Percentiles rank a stretch among this genome's conserved stretches.
Evolutionary conservation across 176 grass and related monocot genomes (phyloP).

Genomic region (Tillandsia fasciculata): DNA sequence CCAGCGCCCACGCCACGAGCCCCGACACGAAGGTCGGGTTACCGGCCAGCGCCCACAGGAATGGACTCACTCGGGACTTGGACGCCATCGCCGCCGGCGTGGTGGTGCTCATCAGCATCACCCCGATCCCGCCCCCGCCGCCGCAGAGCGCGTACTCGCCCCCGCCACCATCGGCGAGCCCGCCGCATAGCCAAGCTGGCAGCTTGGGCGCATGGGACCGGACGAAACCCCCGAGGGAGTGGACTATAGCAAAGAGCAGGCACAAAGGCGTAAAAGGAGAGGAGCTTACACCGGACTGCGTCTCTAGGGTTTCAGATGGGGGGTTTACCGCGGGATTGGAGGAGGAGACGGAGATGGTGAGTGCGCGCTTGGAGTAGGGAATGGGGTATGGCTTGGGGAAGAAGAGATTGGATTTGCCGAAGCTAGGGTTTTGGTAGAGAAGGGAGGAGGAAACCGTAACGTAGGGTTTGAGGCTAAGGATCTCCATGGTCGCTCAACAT

Average conservation of each 20-base stretch:
- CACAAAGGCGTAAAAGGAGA: slow-evolving; percentile 15
- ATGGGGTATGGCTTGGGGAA: slow-evolving; percentile 4
- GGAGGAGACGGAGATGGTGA: slow-evolving; percentile 5
- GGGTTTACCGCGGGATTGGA: slow-evolving; percentile 15
- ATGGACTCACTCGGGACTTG: slow-evolving; percentile 62
- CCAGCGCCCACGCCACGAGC: slow-evolving; percentile 65
- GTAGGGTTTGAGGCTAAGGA: slow-evolving; percentile 46
- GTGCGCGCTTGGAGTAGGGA: not conserved
- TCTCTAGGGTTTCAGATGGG: not conserved
- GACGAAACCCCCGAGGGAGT: slow-evolving; percentile 9
- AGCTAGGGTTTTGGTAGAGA: not conserved
- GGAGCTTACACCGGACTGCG: not conserved
- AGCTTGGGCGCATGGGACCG: slow-evolving; percentile 20
- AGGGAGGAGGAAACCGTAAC: slow-evolving; percentile 32
- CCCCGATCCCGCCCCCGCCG: slow-evolving; percentile 48
- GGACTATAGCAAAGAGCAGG: slow-evolving; percentile 18
- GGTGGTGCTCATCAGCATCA: slow-evolving; percentile 86
- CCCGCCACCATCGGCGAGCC: slow-evolving; percentile 26
- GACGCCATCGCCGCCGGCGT: slow-evolving; percentile 49
- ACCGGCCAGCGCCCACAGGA: slow-evolving; percentile 53
- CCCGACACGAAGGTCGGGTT: slow-evolving; percentile 94
- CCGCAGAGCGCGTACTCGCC: slow-evolving; percentile 4
- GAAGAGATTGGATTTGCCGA: not conserved
- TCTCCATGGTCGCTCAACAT: slow-evolving; percentile 79
- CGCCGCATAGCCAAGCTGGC: slow-evolving; percentile 33